Conservation (phyloP, 176 grass and related monocot genomes). For the Paspalum notatum region DNA sequence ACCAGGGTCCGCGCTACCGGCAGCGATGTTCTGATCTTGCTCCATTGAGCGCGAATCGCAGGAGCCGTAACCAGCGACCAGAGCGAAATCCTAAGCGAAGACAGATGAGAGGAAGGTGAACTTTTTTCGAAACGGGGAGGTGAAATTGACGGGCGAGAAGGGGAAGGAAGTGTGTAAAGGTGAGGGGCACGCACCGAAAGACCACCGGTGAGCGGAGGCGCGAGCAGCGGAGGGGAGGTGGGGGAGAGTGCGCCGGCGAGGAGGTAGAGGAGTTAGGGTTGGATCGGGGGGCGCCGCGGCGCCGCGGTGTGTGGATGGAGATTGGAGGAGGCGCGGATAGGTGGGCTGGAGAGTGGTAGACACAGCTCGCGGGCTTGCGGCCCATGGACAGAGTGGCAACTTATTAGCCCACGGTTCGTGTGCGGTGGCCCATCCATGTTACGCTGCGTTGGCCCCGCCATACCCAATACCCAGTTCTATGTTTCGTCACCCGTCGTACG, state of each 20-base stretch:
- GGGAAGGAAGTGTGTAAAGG: background rate
- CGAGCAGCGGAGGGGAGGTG: background rate
- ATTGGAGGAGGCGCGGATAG: background rate
- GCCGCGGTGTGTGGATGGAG: background rate
- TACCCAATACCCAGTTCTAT: no score
- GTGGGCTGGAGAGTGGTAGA: constrained; percentile 10
- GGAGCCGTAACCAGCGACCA: background rate
- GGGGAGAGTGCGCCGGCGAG: constrained; percentile 6
- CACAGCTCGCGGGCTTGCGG: background rate
- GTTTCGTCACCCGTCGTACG: no score
- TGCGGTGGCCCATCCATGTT: background rate
- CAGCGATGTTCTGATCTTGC: constrained; percentile 42
- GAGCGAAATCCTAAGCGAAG: background rate
- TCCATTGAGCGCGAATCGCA: constrained; percentile 53
- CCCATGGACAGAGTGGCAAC: no score
- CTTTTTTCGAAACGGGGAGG: background rate
- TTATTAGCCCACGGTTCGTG: background rate
- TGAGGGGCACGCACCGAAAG: constrained; percentile 5
- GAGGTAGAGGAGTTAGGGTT: constrained; percentile 49
- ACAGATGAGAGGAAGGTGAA: background rate
- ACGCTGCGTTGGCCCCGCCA: background rate
- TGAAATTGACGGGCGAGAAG: background rate
- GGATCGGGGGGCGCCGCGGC: constrained; percentile 31
- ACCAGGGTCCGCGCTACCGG: constrained; percentile 28
- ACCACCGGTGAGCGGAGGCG: background rate